phyloP scores from a whole-genome alignment of 2,329 filamentous ascomycete genomes.

The Aspergillus novofumigatus region DNA sequence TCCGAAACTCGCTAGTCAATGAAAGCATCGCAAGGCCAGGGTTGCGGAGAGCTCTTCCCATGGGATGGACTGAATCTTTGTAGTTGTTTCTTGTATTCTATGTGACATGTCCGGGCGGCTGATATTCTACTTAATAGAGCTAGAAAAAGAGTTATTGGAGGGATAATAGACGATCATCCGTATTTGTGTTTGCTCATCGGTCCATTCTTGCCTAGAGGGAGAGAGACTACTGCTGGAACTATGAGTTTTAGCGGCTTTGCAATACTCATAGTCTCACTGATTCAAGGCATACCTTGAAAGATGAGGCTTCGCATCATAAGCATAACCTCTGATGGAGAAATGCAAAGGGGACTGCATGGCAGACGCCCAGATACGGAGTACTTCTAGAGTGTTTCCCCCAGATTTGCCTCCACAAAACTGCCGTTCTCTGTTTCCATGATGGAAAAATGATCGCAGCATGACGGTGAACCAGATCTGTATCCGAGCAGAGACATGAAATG shows the following conservation, averaged over 20 bases:
- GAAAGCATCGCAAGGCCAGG: background rate
- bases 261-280: background rate
- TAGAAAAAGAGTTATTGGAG: background rate
- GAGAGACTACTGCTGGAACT: background rate
- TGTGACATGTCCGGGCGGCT: background rate
- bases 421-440: background rate
- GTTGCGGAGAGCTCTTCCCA: background rate
- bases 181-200: background rate
- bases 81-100: background rate
- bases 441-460: background rate
- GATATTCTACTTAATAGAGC: background rate
- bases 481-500: background rate
- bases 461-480: background rate
- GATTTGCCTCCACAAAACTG: background rate
- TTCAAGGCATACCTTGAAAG: background rate
- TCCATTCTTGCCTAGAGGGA: background rate
- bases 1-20: background rate
- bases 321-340: background rate
- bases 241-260: background rate
- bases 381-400: background rate
- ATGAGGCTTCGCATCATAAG: background rate
- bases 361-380: no score
- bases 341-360: background rate
- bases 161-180: background rate
- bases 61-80: background rate